Conservation (phyloP, 352 stramenopile genomes). For the Globisporangium barbulae region DNA sequence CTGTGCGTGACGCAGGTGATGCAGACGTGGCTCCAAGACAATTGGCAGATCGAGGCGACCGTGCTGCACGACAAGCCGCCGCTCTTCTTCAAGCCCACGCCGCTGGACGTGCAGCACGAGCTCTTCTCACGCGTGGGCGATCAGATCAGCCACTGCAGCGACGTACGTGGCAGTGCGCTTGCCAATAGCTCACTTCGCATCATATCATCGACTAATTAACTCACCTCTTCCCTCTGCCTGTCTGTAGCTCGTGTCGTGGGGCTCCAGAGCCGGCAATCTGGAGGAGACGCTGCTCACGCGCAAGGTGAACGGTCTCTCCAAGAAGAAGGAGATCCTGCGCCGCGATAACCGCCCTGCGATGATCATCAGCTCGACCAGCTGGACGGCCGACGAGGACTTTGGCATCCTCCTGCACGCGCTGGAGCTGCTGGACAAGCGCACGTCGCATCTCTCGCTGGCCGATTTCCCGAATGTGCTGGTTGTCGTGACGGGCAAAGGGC, state of each 20-base stretch:
- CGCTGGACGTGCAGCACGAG: slow-evolving; percentile 84
- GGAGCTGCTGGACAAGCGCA: slow-evolving; percentile 59
- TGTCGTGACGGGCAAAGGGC: slow-evolving; percentile 98
- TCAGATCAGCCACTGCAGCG: slow-evolving; percentile 68
- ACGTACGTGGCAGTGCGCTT: slow-evolving; percentile 32
- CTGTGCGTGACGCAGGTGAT: slow-evolving; percentile 97
- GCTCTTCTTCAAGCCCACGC: slow-evolving; percentile 89
- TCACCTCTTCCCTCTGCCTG: not conserved
- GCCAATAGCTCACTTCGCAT: not conserved
- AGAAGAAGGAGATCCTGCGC: slow-evolving; percentile 32
- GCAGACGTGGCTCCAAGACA: slow-evolving; percentile 89
- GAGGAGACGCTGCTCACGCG: slow-evolving; percentile 71
- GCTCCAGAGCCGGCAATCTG: slow-evolving; percentile 17
- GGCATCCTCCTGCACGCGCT: slow-evolving; percentile 94
- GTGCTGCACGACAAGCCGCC: slow-evolving; percentile 96
- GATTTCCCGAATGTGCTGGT: slow-evolving; percentile 87
- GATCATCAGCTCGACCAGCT: slow-evolving; percentile 96
- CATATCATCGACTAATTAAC: not conserved
- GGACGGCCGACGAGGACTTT: slow-evolving; percentile 99
- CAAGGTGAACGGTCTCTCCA: slow-evolving; percentile 22
- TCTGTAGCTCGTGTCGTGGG: slow-evolving; percentile 35
- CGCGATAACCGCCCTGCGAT: slow-evolving; percentile 62
- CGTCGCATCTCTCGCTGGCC: slow-evolving; percentile 25
- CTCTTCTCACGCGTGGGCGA: slow-evolving; percentile 84
- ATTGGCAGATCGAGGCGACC: slow-evolving; percentile 87